Conservation (phyloP, 2,329 filamentous ascomycete species). For the Pestalotiopsis sp. region DNA sequence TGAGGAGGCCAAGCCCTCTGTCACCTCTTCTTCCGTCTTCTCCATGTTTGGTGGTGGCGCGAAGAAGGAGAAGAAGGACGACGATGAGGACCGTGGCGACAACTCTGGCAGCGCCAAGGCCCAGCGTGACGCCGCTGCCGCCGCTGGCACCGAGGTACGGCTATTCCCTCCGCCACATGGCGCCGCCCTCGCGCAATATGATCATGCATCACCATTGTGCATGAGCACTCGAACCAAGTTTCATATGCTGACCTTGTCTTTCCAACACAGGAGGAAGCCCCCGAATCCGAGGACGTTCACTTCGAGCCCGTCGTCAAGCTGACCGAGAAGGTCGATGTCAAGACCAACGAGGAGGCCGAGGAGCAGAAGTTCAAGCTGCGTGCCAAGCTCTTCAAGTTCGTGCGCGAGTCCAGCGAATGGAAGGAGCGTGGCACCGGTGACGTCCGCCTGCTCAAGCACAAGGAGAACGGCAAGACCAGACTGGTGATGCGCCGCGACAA, state of each 20-base stretch:
- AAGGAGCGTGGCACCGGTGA: slow-evolving; percentile 99
- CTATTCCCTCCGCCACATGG: not conserved
- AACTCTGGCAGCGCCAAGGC: slow-evolving; percentile 88
- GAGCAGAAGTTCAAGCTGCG: slow-evolving; percentile 99
- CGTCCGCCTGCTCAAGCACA: slow-evolving; percentile 95
- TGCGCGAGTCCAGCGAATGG: slow-evolving; percentile 91
- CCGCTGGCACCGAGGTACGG: slow-evolving; percentile 25
- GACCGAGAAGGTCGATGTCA: slow-evolving; percentile 94
- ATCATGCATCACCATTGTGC: not conserved
- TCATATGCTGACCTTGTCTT: not conserved
- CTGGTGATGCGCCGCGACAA: slow-evolving; percentile 99
- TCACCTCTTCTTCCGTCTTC: slow-evolving; percentile 74
- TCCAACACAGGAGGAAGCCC: slow-evolving; percentile 59
- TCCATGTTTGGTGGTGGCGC: slow-evolving; percentile 98
- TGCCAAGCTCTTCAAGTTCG: slow-evolving; percentile 98
- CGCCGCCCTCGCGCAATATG: not conserved
- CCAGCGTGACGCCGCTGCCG: slow-evolving; percentile 65
- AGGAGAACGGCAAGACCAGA: slow-evolving; percentile 96
- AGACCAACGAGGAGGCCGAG: slow-evolving; percentile 98
- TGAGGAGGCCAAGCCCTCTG: slow-evolving; percentile 41
- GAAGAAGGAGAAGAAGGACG: slow-evolving; percentile 94
- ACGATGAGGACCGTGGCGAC: slow-evolving; percentile 80
- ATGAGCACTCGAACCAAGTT: not conserved
- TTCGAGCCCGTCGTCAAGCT: slow-evolving; percentile 96
- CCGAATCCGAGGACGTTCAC: slow-evolving; percentile 90